These are phyloP conservation scores for Metschnikowia continentalis DNA, from an alignment of 805 yeast species.

Conservation along the genomic window DNA sequence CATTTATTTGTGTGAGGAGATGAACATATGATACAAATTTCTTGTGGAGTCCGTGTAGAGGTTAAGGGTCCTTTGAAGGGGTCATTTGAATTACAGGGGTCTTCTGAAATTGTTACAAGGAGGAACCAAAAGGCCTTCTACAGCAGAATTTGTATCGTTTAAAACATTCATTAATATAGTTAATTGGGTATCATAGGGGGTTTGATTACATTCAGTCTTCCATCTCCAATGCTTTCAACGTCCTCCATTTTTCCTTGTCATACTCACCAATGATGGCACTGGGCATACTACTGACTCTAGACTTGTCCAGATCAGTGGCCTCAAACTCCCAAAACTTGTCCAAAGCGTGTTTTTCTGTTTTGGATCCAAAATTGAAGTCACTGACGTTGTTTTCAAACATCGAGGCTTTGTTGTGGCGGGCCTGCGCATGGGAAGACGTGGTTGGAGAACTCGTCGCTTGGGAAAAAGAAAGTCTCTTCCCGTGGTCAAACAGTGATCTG, in stretches of 20 bases:
- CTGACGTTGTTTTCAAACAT: slow-evolving; percentile 5
- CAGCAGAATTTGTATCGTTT: background rate
- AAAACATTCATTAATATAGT: background rate
- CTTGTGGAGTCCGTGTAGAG: too few relatives aligned
- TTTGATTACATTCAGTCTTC: background rate
- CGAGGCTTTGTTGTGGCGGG: background rate
- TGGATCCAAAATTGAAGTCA: slow-evolving; percentile 5
- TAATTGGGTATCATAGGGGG: background rate
- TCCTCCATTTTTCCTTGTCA: slow-evolving; percentile 63
- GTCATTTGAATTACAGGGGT: too few relatives aligned
- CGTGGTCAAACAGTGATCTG: slow-evolving; percentile 9
- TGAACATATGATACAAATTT: too few relatives aligned
- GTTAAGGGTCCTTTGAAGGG: too few relatives aligned
- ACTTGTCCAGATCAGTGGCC: slow-evolving; percentile 32
- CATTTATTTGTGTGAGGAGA: too few relatives aligned
- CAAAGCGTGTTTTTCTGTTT: slow-evolving; percentile 3
- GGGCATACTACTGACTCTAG: slow-evolving; percentile 46
- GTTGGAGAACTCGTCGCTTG: background rate
- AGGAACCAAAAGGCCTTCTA: background rate
- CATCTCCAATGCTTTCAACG: slow-evolving; percentile 36
- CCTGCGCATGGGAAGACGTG: background rate
- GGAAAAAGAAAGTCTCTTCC: slow-evolving; percentile 3
- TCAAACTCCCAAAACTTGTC: slow-evolving; percentile 28
- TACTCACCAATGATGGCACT: slow-evolving; percentile 60
- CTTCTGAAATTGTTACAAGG: too few relatives aligned